Base-by-base conservation (phyloP, 2,329 filamentous ascomycete genomes). In the Periconia macrospinosa region DNA sequence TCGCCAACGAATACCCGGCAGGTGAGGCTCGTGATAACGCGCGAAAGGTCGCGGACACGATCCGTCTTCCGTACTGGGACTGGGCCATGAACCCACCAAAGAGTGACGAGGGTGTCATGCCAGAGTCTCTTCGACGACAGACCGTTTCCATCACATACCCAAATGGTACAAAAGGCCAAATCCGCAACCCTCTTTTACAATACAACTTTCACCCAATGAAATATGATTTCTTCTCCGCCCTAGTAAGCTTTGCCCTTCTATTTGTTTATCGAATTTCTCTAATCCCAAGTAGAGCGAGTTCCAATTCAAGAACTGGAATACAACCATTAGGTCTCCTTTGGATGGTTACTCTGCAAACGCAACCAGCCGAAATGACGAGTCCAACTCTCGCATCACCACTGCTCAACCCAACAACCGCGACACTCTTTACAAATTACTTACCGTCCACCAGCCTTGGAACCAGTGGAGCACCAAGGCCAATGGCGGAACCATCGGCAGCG, bases 61-160 rank as follows among this genome's bases (percentile, higher is more conserved):
- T 70, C 17, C 67, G 70, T 1, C 50, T 71, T n/a, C 68, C 69
- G 9, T 71, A 70, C 54, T 71, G 66, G 68, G 69, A 72, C 52
- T 72, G 69, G 70, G 69, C 67, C 0, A 60, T 66, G 20, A 52
- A 66, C 37, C 65, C 68, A 2, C 48, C 59, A 1, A 54, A 65
- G 30, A 46, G 43, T 11, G 56, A 55, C 6, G 65, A 69, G 45
- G 67, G 65, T 33, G 57, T 56, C 20, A 63, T 71, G 52, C 69
- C 69, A 2, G 40, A 50, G 6, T 63, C 57, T 51, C 55, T 71
- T 15, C 59, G 66, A 44, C 48, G 55, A 27, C 42, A 41, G 13
- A 63, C 54, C 7, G 57, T 49, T 8, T 60, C 48, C 2, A 61
- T 71, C n/a, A 68, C 59, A 1, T 65, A 61, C 41, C 67, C 68